Conservation (phyloP, 345 rosid species). For the Limnanthes douglasii region DNA sequence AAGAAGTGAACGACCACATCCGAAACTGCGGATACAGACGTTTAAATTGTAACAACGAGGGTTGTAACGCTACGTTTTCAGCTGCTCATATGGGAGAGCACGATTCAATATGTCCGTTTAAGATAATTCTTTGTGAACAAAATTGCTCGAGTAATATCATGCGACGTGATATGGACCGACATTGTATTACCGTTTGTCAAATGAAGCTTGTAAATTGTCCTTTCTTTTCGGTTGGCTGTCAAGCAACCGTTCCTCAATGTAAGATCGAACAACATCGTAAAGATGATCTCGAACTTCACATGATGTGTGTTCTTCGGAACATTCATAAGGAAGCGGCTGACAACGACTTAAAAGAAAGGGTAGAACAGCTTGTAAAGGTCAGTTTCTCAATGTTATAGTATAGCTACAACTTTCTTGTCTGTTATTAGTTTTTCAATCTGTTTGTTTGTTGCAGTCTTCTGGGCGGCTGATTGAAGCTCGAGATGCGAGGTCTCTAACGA, state of each 20-base stretch:
- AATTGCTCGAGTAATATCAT: slow-evolving; percentile 42
- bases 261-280: slow-evolving; percentile 33
- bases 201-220: slow-evolving; percentile 85
- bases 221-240: slow-evolving; percentile 65
- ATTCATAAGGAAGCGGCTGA: slow-evolving; percentile 40
- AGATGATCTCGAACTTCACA: slow-evolving; percentile 41
- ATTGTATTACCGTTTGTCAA: slow-evolving; percentile 74
- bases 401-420: slow-evolving; percentile 1
- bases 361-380: slow-evolving; percentile 51
- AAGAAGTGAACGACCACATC: slow-evolving; percentile 39
- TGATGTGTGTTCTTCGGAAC: slow-evolving; percentile 40
- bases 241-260: slow-evolving; percentile 32
- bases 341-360: slow-evolving; percentile 33
- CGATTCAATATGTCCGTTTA: slow-evolving; percentile 60
- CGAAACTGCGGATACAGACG: slow-evolving; percentile 40
- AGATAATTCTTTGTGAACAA: slow-evolving; percentile 77
- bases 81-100: slow-evolving; percentile 49
- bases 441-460: slow-evolving; percentile 28
- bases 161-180: slow-evolving; percentile 86
- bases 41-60: slow-evolving; percentile 49
- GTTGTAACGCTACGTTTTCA: slow-evolving; percentile 41
- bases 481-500: slow-evolving; percentile 40
- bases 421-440: not conserved
- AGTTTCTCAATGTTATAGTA: slow-evolving; percentile 1
- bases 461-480: slow-evolving; percentile 22